Conservation (phyloP, 768 basidiomycete genomes). For the Podaxis sp. region DNA sequence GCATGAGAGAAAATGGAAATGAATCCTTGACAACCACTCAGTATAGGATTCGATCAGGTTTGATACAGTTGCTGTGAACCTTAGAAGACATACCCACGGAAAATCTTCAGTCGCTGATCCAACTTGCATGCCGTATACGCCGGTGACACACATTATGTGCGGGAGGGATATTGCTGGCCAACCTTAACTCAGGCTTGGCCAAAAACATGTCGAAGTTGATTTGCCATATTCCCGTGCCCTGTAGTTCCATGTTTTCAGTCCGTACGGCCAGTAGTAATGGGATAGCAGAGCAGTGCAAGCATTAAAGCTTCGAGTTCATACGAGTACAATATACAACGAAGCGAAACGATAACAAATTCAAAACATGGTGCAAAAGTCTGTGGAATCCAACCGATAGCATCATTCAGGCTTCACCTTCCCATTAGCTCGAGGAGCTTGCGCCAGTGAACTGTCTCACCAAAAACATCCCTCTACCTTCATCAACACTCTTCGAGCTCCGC, state of each 20-base stretch:
- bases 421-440: slow-evolving; percentile 23
- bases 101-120: not conserved
- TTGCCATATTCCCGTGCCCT: not conserved
- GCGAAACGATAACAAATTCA: not conserved
- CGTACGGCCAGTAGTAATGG: not conserved
- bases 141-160: no score
- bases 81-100: slow-evolving; percentile 3
- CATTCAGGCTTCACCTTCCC: slow-evolving; percentile 10
- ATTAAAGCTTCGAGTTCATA: not conserved
- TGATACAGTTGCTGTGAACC: slow-evolving; percentile 8
- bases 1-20: not conserved
- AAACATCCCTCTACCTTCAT: slow-evolving; percentile 75
- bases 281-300: no score
- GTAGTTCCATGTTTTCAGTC: not conserved
- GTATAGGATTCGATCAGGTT: slow-evolving; percentile 1
- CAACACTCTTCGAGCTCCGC: slow-evolving; percentile 57
- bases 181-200: no score
- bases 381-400: not conserved
- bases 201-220: no score
- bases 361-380: not conserved
- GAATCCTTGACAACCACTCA: slow-evolving; percentile 17
- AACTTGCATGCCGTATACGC: no score
- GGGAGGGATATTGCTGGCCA: no score
- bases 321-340: not conserved
- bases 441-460: slow-evolving; percentile 81